Percentiles rank a stretch among this genome's conserved stretches.
These are phyloP conservation scores for Xerocomus potaroensis DNA, from an alignment of 768 basidiomycete species.

Conservation along the genomic window DNA sequence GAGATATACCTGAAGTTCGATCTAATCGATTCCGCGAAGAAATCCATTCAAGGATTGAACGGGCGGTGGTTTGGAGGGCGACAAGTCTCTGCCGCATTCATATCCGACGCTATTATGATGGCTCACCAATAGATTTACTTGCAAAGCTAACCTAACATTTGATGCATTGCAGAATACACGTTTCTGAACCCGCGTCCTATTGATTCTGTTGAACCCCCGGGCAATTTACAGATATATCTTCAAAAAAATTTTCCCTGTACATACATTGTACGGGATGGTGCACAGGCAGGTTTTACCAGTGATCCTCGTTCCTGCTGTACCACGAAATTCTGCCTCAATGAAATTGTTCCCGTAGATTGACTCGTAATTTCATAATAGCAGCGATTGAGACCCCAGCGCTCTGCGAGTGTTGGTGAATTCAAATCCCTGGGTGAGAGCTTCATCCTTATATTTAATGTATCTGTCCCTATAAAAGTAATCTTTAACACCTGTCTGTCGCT, in stretches of 20 bases:
- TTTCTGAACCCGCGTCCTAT: slow-evolving; percentile 20
- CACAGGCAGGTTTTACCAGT: slow-evolving; percentile 39
- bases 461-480: background rate
- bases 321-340: slow-evolving; percentile 31
- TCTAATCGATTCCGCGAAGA: slow-evolving; percentile 70
- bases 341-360: slow-evolving; percentile 34
- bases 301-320: slow-evolving; percentile 29
- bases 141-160: slow-evolving; percentile 24
- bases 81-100: slow-evolving; percentile 82
- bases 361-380: slow-evolving; percentile 19
- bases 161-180: slow-evolving; percentile 27
- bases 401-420: too few species aligned
- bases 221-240: slow-evolving; percentile 26
- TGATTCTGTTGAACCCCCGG: slow-evolving; percentile 33
- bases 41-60: slow-evolving; percentile 85
- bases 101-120: slow-evolving; percentile 92
- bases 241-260: slow-evolving; percentile 31
- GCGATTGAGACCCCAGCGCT: slow-evolving; percentile 5
- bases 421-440: too few species aligned
- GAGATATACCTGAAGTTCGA: slow-evolving; percentile 97
- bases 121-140: slow-evolving; percentile 62
- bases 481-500: slow-evolving; percentile 6
- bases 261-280: slow-evolving; percentile 27
- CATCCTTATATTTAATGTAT: too few species aligned
- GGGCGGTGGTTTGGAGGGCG: slow-evolving; percentile 97